These are phyloP conservation scores for Rhodomyrtus psidioides DNA, from an alignment of 441 rosid species.

Conservation along the genomic window DNA sequence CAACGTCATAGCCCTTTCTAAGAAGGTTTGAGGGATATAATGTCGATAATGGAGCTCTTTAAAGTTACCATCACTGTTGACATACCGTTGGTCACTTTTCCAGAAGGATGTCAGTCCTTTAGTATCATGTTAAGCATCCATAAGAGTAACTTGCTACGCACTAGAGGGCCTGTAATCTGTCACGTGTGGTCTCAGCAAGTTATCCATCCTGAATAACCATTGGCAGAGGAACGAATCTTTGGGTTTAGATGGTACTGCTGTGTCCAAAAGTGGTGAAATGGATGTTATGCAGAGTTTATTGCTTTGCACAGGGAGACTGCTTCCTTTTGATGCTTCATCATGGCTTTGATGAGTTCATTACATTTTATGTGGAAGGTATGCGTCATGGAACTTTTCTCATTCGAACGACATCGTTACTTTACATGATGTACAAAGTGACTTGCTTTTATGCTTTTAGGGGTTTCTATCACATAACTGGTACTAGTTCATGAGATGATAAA, in stretches of 20 bases:
- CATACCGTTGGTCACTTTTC: background rate
- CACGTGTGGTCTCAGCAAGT: background rate
- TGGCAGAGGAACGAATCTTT: background rate
- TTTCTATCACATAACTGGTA: background rate
- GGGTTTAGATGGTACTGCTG: background rate
- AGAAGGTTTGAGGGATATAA: slow-evolving; percentile 27
- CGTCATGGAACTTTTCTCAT: background rate
- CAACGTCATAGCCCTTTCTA: slow-evolving; percentile 67
- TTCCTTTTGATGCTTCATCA: background rate
- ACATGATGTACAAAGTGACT: background rate
- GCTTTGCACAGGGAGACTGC: background rate
- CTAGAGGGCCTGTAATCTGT: background rate
- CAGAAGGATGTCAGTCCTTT: background rate
- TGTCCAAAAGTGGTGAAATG: background rate
- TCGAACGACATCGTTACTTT: background rate
- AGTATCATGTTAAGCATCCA: background rate
- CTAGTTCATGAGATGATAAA: background rate
- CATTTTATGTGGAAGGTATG: background rate
- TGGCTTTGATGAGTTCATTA: background rate
- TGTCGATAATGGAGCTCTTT: background rate
- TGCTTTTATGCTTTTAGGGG: background rate
- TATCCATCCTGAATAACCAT: background rate
- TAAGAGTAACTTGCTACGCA: background rate
- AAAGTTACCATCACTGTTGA: background rate
- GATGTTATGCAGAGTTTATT: background rate